A percentile compares a stretch with the other conserved stretches of the same genome.
Evolutionary conservation across 805 yeast species (phyloP).

Genomic region (Suhomyces sp.): DNA sequence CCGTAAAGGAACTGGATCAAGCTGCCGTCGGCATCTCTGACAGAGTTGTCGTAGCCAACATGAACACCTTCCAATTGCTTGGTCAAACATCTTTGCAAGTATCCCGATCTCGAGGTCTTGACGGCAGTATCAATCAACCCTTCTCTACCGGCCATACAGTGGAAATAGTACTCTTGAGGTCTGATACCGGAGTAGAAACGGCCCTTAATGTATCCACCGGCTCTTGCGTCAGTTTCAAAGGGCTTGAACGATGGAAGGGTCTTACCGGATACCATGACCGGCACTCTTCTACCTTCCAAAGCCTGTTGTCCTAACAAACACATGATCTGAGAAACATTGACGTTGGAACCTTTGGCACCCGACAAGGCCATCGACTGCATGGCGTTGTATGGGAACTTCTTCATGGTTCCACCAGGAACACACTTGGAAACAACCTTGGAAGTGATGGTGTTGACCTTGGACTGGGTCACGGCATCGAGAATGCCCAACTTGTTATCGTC

Average conservation of each 20-base stretch:
- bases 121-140: conserved; percentile 99
- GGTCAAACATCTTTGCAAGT: conserved; percentile 95
- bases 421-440: conserved; percentile 92
- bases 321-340: conserved; percentile 98
- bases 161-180: conserved; percentile 99
- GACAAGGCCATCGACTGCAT: conserved; percentile 99
- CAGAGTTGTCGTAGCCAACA: conserved; percentile 89
- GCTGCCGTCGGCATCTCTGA: conserved; percentile 93
- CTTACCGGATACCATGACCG: conserved; percentile 98
- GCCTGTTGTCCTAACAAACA: conserved; percentile 99
- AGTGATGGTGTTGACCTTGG: conserved; percentile 87
- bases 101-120: conserved; percentile 96
- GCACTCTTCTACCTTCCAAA: conserved; percentile 98
- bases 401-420: conserved; percentile 96
- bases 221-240: conserved; percentile 93
- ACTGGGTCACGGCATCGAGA: conserved; percentile 91
- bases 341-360: conserved; percentile 99
- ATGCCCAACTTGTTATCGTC: conserved; percentile 91
- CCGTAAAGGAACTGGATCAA: conserved; percentile 94
- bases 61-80: conserved; percentile 98
- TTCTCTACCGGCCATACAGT: conserved; percentile 99
- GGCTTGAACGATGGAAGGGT: conserved; percentile 96
- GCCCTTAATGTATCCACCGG: conserved; percentile 97
- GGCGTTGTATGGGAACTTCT: conserved; percentile 89
- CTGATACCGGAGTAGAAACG: conserved; percentile 96